Conservation (phyloP, 139 green algal genomes). For the Dunaliella sp. region DNA sequence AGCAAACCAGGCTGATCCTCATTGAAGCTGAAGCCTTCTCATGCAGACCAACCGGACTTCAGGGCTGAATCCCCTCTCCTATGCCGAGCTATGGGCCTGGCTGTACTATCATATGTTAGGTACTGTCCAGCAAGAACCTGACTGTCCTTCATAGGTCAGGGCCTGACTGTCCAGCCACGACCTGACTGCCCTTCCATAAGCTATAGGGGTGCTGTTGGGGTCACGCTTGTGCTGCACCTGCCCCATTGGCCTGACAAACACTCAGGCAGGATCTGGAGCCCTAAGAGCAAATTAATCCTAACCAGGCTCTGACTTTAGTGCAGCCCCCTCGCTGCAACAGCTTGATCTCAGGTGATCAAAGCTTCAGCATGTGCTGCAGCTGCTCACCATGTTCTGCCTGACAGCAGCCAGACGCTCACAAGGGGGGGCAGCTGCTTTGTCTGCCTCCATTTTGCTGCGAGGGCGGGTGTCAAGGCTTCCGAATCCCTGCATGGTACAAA, state of each 20-base stretch:
- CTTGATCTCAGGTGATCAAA: neutral
- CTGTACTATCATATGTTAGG: too few species aligned
- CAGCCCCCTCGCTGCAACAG: neutral
- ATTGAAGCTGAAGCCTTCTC: too few species aligned
- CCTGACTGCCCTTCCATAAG: too few species aligned
- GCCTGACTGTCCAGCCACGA: too few species aligned
- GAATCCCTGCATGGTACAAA: neutral
- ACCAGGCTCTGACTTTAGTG: neutral
- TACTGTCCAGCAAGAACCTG: too few species aligned
- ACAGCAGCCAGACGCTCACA: slow-evolving; percentile 4
- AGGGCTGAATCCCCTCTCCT: too few species aligned
- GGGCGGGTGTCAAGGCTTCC: neutral
- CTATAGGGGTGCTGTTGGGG: neutral
- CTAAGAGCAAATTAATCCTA: neutral
- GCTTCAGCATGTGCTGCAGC: too few species aligned
- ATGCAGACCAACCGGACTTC: too few species aligned
- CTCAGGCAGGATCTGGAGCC: neutral
- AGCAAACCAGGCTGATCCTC: too few species aligned
- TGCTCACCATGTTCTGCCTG: slow-evolving; percentile 9
- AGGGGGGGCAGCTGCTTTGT: neutral
- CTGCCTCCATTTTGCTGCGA: neutral
- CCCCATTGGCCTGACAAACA: neutral
- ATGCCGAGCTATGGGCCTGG: too few species aligned
- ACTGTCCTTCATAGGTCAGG: too few species aligned
- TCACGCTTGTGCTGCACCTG: neutral